Evolutionary conservation across 192 early-diverging fungal species (phyloP).

Genomic region (Coemansia sp.): DNA sequence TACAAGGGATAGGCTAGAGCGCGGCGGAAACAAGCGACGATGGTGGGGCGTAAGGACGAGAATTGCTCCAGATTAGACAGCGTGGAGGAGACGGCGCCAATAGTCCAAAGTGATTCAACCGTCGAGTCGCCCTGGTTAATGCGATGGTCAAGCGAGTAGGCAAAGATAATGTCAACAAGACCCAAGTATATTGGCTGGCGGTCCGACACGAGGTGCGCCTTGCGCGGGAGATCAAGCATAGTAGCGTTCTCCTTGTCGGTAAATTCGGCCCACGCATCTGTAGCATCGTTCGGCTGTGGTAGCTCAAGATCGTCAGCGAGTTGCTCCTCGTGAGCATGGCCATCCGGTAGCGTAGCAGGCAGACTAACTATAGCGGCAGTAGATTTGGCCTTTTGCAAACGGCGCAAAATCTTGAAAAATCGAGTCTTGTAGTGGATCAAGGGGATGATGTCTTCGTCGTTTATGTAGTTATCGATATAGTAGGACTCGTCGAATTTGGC

Average conservation of each 20-base stretch:
- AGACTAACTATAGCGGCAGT: neutral
- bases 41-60: constrained; percentile 60
- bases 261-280: constrained; percentile 49
- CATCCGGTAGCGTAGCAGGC: neutral
- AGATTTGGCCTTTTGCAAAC: constrained; percentile 60
- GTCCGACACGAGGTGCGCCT: constrained; percentile 70
- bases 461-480: constrained; percentile 86
- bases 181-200: constrained; percentile 75
- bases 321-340: neutral
- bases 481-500: constrained; percentile 89
- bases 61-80: constrained; percentile 78
- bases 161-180: constrained; percentile 89
- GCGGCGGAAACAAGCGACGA: constrained; percentile 74
- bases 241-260: constrained; percentile 67
- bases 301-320: neutral
- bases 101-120: constrained; percentile 89
- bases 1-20: constrained; percentile 86
- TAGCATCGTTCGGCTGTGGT: constrained; percentile 6
- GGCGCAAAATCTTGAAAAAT: constrained; percentile 64
- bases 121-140: constrained; percentile 80
- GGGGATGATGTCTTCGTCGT: constrained; percentile 82
- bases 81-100: constrained; percentile 78
- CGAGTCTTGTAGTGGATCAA: constrained; percentile 74
- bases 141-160: constrained; percentile 87
- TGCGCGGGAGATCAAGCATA: constrained; percentile 79